These are phyloP conservation scores for Arachnopeziza araneosa DNA, from an alignment of 2,329 filamentous ascomycete species.

Conservation along the genomic window DNA sequence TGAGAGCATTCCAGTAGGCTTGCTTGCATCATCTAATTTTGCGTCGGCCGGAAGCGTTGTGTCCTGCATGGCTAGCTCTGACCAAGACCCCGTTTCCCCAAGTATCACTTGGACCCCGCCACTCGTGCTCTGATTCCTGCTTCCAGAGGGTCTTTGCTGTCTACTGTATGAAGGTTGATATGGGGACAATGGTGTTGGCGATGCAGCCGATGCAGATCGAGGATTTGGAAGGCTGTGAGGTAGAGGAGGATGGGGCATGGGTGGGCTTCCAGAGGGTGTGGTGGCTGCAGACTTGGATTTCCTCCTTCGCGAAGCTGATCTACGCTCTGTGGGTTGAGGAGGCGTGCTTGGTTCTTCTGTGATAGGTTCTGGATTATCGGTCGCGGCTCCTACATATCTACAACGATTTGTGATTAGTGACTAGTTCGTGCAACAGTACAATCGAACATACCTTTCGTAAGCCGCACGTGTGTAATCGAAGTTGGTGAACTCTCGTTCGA, in stretches of 20 bases:
- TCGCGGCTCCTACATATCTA: conserved; percentile 31
- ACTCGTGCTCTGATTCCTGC: conserved; percentile 26
- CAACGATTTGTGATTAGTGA: conserved; percentile 12
- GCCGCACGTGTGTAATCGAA: conserved; percentile 90
- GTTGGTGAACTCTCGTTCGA: conserved; percentile 87
- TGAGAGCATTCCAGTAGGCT: conserved; percentile 78
- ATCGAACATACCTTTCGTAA: conserved; percentile 61
- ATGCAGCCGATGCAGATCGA: neutral
- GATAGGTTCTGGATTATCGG: conserved; percentile 20
- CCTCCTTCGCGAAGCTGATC: conserved; percentile 13
- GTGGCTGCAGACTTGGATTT: conserved; percentile 24
- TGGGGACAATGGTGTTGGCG: conserved; percentile 21
- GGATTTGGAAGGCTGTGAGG: conserved; percentile 2
- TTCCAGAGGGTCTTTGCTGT: conserved; percentile 18
- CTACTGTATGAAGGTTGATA: conserved; percentile 28
- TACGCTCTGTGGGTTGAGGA: conserved; percentile 3
- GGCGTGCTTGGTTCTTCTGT: conserved; percentile 14
- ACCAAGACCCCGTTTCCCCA: conserved; percentile 86
- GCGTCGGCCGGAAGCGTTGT: conserved; percentile 67
- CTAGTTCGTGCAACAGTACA: neutral
- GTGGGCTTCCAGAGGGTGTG: conserved; percentile 25
- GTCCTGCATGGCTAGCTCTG: conserved; percentile 79
- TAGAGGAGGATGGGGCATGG: conserved; percentile 7
- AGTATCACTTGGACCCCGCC: conserved; percentile 89
- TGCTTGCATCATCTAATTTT: conserved; percentile 43